Percentiles rank a stretch among this genome's conserved stretches.
Conservation (phyloP, 208 protist species). For the Histomonas meleagridis region DNA sequence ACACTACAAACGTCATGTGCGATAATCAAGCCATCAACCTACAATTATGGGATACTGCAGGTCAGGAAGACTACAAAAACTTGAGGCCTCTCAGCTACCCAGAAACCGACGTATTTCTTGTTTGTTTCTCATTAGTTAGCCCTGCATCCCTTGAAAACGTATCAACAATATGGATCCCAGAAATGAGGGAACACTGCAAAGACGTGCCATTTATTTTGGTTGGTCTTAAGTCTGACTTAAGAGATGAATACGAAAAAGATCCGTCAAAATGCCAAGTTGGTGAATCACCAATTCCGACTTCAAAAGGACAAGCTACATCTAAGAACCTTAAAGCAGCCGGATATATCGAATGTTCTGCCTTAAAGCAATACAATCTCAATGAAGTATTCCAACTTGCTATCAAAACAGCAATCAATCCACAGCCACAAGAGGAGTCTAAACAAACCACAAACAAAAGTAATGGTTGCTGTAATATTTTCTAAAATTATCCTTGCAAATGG, state of each 20-base stretch:
- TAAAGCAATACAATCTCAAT: conserved; percentile 40
- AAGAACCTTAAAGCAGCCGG: conserved; percentile 17
- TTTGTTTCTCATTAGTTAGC: conserved; percentile 59
- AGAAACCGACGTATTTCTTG: conserved; percentile 63
- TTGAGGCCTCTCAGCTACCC: conserved; percentile 45
- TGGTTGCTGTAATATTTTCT: too few species aligned
- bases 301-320: not conserved
- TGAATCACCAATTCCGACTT: not conserved
- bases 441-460: too few species aligned
- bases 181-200: conserved; percentile 36
- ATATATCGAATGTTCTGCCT: conserved; percentile 40
- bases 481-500: too few species aligned
- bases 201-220: not conserved
- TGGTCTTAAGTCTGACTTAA: not conserved
- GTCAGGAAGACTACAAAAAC: conserved; percentile 46
- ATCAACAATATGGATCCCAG: conserved; percentile 32
- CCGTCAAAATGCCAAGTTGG: too few species aligned
- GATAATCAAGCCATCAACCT: conserved; percentile 44
- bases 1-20: conserved; percentile 36
- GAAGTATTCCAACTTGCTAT: too few species aligned
- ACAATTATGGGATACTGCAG: conserved; percentile 47
- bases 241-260: not conserved
- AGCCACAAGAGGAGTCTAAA: too few species aligned
- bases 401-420: too few species aligned
- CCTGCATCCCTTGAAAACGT: conserved; percentile 63